Evolutionary conservation across 345 rosid species (phyloP), one percentile per base, ranked within the genome.

Genomic region (Eucalyptus cloeziana): DNA sequence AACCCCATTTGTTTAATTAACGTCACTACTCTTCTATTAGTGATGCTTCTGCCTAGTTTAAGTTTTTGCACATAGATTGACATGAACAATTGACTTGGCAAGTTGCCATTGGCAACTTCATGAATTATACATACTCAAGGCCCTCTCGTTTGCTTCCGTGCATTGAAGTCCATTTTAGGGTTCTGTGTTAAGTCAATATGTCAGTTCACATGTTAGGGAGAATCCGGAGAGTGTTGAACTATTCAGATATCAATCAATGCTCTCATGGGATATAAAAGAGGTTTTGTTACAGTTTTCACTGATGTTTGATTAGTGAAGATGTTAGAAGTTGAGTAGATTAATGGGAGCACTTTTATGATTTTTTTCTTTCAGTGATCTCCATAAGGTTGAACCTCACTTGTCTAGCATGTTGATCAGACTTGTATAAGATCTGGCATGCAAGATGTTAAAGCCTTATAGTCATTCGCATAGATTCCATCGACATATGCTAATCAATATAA

Each of bases 391-490:
- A 15, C 79, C 79, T 67, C 79, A 67, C 12, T 15, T n/a, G 40
- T 22, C 22, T 67, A 31, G 40, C 79, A 31, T 31, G 79, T 16
- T n/a, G 43, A 67, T 67, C 40, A 67, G 79, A 67, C 79, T 67
- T 31, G 4, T 7, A 16, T 2, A 67, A 67, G 22, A 67, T 67
- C 22, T 31, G 43, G 9, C 79, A 31, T 17, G 21, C 79, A 69
- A 6, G 79, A 31, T 31, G 79, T 69, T 69, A 31, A 43, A 31
- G 79, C 43, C 79, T 69, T 69, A 69, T 1, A 17, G 79, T 9
- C 1, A 31, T 31, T 69, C 4, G 0, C 43, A 17, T 69, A 69
- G 79, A 69, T 16, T 69, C 24, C 43, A 13, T 31, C 0, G 3
- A 69, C 79, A 31, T 69, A 69, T 31, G 79, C 79, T 16, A n/a